phyloP scores from a whole-genome alignment of 805 yeast species.

The Pichia deserticola region DNA sequence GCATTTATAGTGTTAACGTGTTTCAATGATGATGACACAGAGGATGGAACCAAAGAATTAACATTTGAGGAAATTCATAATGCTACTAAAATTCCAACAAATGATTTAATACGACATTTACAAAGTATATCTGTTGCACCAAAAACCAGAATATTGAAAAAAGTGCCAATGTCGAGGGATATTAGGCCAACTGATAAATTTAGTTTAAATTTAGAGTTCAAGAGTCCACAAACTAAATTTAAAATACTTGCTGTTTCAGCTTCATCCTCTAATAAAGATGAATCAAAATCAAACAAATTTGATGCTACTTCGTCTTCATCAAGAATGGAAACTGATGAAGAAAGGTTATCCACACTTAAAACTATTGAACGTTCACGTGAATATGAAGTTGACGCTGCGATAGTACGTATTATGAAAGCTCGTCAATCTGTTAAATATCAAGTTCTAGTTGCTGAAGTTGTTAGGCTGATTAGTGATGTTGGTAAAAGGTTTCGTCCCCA shows the following conservation, averaged over 20 bases:
- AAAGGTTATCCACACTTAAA: constrained; percentile 46
- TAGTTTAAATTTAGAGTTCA: constrained; percentile 58
- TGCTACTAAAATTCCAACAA: constrained; percentile 62
- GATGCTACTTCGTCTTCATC: constrained; percentile 7
- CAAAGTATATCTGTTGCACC: constrained; percentile 80
- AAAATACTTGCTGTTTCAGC: constrained; percentile 65
- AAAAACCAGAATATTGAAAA: constrained; percentile 63
- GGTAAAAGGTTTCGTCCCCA: constrained; percentile 61
- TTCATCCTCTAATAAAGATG: neutral
- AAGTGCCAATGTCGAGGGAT: constrained; percentile 68
- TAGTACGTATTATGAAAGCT: constrained; percentile 82
- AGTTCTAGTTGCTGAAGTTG: constrained; percentile 57
- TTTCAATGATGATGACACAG: constrained; percentile 50
- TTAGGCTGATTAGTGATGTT: constrained; percentile 40
- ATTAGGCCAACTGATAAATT: constrained; percentile 59
- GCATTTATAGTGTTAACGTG: constrained; percentile 63
- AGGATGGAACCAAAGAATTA: constrained; percentile 31
- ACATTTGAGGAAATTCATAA: constrained; percentile 56
- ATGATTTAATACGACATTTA: constrained; percentile 68
- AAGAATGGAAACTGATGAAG: constrained; percentile 46
- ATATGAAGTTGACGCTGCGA: constrained; percentile 72
- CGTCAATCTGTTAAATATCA: constrained; percentile 54
- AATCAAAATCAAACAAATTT: neutral
- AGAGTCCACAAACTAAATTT: constrained; percentile 58
- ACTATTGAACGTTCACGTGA: constrained; percentile 55